These are phyloP conservation scores for Lagenidium giganteum DNA, from an alignment of 352 stramenopile genomes.

Conservation along the genomic window DNA sequence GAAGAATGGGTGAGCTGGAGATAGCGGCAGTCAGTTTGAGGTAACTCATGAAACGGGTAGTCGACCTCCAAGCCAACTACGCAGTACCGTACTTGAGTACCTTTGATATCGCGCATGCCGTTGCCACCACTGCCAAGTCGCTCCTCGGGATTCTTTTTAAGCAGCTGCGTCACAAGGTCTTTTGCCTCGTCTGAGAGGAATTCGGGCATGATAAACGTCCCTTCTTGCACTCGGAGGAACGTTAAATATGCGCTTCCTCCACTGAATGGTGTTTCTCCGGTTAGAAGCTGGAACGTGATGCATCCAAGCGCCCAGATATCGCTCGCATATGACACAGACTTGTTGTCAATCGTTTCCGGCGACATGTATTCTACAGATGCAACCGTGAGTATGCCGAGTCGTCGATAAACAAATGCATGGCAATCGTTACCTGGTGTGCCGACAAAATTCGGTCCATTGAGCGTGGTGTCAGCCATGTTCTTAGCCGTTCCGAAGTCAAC, in stretches of 20 bases:
- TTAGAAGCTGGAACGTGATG: constrained; percentile 62
- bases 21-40: constrained; percentile 1
- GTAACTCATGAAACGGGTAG: neutral
- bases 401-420: too few species aligned
- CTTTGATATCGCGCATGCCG: constrained; percentile 44
- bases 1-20: constrained; percentile 58
- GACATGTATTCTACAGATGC: constrained; percentile 60
- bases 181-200: constrained; percentile 49
- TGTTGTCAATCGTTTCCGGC: constrained; percentile 70
- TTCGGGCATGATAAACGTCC: constrained; percentile 36
- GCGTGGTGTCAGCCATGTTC: constrained; percentile 34
- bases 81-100: constrained; percentile 10
- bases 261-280: constrained; percentile 63
- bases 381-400: too few species aligned
- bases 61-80: neutral
- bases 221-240: constrained; percentile 59
- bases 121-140: constrained; percentile 25
- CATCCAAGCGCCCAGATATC: constrained; percentile 69
- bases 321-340: constrained; percentile 41
- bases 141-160: constrained; percentile 31
- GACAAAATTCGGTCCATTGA: constrained; percentile 76
- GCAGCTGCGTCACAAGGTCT: constrained; percentile 44
- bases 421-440: constrained; percentile 56
- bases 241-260: constrained; percentile 63
- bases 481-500: constrained; percentile 79